Evolutionary conservation across 176 grass and related monocot genomes (phyloP), one percentile per base, ranked within the genome.

Genomic region (Phoenix roebelenii): DNA sequence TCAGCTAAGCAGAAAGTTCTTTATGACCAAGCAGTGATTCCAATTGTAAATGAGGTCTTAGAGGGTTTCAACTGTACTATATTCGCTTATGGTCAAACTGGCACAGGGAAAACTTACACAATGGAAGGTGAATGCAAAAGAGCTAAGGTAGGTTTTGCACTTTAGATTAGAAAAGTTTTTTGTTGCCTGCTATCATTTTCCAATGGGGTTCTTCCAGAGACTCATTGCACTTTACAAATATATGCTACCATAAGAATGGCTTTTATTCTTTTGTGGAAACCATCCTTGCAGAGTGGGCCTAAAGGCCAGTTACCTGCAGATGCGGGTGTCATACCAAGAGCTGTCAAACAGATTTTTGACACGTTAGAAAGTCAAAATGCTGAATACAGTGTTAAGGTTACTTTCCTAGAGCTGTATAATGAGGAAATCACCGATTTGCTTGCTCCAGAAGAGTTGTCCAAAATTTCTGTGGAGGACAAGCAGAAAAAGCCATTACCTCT

Each of bases 41-140:
- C 94, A 15, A 98, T 98, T 64, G 94, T 98, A 16, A 92, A 98
- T 52, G 94, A 98, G 72, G 94, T 98, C 24, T 49, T 98, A 22
- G 94, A 98, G 30, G 94, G 94, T 26, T 98, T 98, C 39, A 98
- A 98, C 3, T 98, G 94, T 58, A 98, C 94, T 39, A 98, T 98
- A 32, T 98, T 98, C 12, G 94, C 94, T 0, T 98, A 98, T 71
- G 94, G 94, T 1, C 94, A 98, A 74, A 98, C 94, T 0, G 94
- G 94, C 55, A 98, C 94, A 0, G 92, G 92, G 9, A 97, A 97
- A 61, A 97, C 92, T 2, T 97, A 85, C 17, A 97, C 92, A 23
- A 98, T 98, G 94, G 94, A 98, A 92, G 94, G 94, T 17, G 87
- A 89, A 67, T 93, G 88, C 71, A 73, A 81, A 74, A 85, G 68